Conservation (phyloP, 106 monocot genomes). For the Agapanthus africanus region DNA sequence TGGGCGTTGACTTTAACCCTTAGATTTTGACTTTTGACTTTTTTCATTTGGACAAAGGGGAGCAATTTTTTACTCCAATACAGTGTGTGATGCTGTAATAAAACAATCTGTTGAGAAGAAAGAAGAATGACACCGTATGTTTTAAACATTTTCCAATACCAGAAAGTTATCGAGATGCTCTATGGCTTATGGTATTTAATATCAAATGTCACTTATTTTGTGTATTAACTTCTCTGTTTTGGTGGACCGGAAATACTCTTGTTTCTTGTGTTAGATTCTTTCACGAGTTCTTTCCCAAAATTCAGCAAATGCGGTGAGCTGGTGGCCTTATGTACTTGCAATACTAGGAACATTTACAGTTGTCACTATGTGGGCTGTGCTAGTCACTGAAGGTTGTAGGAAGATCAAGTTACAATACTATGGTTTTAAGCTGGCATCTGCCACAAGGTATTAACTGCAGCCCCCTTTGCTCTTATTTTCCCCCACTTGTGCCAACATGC, state of each 20-base stretch:
- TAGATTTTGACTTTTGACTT: no score
- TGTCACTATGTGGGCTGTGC: slow-evolving; percentile 97
- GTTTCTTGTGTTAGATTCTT: background rate
- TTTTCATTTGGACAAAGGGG: no score
- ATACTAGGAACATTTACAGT: slow-evolving; percentile 72
- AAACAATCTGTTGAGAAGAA: background rate
- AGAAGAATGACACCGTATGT: background rate
- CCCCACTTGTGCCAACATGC: background rate
- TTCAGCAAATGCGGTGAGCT: slow-evolving; percentile 46
- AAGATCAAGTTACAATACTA: slow-evolving; percentile 96
- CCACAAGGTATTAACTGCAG: no score
- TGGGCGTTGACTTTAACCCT: no score
- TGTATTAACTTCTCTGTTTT: background rate
- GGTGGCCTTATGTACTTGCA: slow-evolving; percentile 53
- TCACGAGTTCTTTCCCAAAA: background rate
- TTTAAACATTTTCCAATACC: background rate
- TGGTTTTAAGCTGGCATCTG: slow-evolving; percentile 94
- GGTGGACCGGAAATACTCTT: background rate
- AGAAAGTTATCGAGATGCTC: background rate
- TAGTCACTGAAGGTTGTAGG: slow-evolving; percentile 97
- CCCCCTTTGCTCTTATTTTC: background rate
- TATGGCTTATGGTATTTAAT: background rate
- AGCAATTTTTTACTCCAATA: no score
- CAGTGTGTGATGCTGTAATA: no score
- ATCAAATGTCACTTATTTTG: background rate